A percentile compares a stretch with the other conserved stretches of the same genome.
Evolutionary conservation across 306 rosid genomes (phyloP).

Genomic region (Fragaria nilgerrensis): DNA sequence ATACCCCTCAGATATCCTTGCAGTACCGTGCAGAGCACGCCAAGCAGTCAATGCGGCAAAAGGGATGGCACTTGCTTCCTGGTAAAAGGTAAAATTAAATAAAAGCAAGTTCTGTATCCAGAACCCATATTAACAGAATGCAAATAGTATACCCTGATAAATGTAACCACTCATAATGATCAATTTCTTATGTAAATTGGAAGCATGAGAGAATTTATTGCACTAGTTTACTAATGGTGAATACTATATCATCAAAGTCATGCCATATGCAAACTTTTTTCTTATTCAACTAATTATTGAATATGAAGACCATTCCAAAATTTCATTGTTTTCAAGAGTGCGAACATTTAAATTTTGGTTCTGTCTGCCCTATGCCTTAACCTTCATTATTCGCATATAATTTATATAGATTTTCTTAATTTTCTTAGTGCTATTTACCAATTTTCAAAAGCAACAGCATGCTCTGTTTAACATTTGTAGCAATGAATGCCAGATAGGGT

Average conservation of each 20-base stretch:
- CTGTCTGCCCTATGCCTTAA: background rate
- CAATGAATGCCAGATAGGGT: background rate
- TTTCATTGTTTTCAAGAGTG: no score
- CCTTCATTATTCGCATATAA: background rate
- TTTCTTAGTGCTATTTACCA: background rate
- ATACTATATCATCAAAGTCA: background rate
- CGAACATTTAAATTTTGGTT: background rate
- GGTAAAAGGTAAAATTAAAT: conserved; percentile 7
- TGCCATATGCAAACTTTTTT: no score
- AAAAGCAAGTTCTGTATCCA: background rate
- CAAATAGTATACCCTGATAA: background rate
- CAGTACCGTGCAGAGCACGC: conserved; percentile 90
- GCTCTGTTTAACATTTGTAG: background rate
- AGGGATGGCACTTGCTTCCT: conserved; percentile 97
- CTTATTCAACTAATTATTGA: no score
- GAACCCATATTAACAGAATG: background rate
- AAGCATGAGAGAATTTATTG: conserved; percentile 4
- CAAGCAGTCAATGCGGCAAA: conserved; percentile 98
- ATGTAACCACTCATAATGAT: background rate
- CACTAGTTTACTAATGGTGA: background rate
- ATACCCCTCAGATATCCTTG: conserved; percentile 91
- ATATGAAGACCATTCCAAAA: no score
- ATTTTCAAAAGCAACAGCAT: background rate
- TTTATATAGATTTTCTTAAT: background rate
- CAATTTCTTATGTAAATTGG: background rate